Evolutionary conservation across 2,329 filamentous ascomycete species (phyloP), one percentile per base, ranked within the genome.

Genomic region (Arthrinium puccinioides): DNA sequence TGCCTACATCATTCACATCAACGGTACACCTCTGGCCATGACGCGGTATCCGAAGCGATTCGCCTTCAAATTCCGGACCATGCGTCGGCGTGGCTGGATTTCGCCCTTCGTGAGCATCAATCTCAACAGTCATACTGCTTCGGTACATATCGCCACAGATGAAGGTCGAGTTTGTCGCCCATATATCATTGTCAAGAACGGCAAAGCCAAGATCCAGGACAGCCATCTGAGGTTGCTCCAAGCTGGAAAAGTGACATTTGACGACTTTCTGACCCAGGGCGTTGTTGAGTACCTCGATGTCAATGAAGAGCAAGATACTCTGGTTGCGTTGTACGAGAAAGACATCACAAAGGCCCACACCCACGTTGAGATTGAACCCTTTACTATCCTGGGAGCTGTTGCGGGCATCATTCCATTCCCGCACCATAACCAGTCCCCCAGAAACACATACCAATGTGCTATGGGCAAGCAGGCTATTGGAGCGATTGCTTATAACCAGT

Each of bases 401-500:
- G 92, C 92, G 26, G 92, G 92, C 29, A 71, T 98, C 25, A 98
- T 98, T 57, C 92, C 92, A 5, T 98, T 97, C 55, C 92, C 92
- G 8, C 92, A 98, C 60, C 92, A 98, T 69, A 98, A 98, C 62
- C 92, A 98, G 61, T 98, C 94, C 13, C 92, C 92, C 9, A 77
- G 92, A 72, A 98, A 98, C 59, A 98, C 92, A 1, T 98, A 98
- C 56, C 90, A 97, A 71, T 96, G 90, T 66, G 92, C 92, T 64
- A 98, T 98, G 92, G 92, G 92, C 76, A 98, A 98, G 67, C 92
- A 98, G 84, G 92, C 92, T 26, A 97, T 98, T 58, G 92, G 92
- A 23, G 89, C 90, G 23, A 97, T 98, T 56, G 92, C 90, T 13
- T 94, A 95, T 57, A 98, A 98, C 57, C 92, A 98, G 60, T 95